These are phyloP conservation scores for Hyaloperonospora brassicae DNA, from an alignment of 352 stramenopile genomes.

Conservation along the genomic window DNA sequence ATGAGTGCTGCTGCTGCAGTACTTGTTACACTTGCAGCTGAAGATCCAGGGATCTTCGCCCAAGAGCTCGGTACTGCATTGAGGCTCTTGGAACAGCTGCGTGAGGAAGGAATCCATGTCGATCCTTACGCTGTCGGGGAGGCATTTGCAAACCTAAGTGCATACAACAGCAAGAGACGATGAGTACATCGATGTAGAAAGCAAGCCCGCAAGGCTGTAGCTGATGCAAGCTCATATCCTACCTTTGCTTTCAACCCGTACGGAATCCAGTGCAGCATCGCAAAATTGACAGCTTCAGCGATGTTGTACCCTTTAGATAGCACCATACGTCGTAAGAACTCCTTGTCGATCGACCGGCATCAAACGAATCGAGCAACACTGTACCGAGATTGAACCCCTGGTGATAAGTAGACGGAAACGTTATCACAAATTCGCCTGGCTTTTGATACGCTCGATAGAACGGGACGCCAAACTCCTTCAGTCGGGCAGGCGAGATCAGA, in stretches of 20 bases:
- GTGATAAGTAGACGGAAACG: slow-evolving; percentile 86
- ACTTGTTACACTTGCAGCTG: slow-evolving; percentile 60
- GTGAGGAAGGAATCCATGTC: slow-evolving; percentile 81
- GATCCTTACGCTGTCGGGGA: slow-evolving; percentile 74
- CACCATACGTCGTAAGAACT: background rate
- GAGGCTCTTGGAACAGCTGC: slow-evolving; percentile 43
- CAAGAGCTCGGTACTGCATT: slow-evolving; percentile 25
- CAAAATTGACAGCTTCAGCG: slow-evolving; percentile 88
- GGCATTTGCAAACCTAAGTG: slow-evolving; percentile 72
- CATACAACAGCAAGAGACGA: background rate
- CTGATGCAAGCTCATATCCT: background rate
- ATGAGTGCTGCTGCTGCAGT: slow-evolving; percentile 48
- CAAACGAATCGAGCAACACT: background rate
- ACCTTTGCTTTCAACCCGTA: slow-evolving; percentile 76
- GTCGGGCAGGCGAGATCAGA: slow-evolving; percentile 75
- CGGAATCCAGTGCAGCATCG: slow-evolving; percentile 74
- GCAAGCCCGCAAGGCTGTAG: background rate
- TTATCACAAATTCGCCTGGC: slow-evolving; percentile 89
- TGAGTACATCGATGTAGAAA: background rate
- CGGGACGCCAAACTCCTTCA: slow-evolving; percentile 79
- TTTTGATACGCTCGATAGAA: slow-evolving; percentile 77
- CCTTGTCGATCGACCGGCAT: background rate
- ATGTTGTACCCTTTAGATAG: slow-evolving; percentile 78
- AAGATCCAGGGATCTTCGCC: slow-evolving; percentile 68
- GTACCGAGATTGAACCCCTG: slow-evolving; percentile 85